phyloP scores from a whole-genome alignment of 2,329 filamentous ascomycete species.

The Lachnellula cervina region DNA sequence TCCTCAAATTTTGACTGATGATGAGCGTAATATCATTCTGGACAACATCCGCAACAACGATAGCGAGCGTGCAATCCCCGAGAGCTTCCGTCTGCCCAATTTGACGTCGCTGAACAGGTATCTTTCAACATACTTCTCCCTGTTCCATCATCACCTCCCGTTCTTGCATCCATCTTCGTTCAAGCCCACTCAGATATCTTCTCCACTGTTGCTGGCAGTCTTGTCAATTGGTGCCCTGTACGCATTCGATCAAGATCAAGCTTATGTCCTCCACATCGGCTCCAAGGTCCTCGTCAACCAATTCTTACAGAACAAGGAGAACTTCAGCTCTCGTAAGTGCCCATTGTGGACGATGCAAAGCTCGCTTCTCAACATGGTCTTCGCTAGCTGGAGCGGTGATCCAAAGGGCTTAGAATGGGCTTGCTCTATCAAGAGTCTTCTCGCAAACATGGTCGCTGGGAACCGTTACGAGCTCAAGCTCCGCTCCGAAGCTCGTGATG shows the following conservation, averaged over 20 bases:
- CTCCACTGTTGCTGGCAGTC: slow-evolving; percentile 80
- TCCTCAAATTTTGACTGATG: slow-evolving; percentile 77
- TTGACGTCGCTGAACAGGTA: slow-evolving; percentile 82
- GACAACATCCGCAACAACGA: slow-evolving; percentile 82
- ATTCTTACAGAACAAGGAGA: slow-evolving; percentile 96
- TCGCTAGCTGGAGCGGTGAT: slow-evolving; percentile 98
- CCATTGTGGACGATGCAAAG: slow-evolving; percentile 98
- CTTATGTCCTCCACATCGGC: slow-evolving; percentile 94
- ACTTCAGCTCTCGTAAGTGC: slow-evolving; percentile 96
- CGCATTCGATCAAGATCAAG: slow-evolving; percentile 94
- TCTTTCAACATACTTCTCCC: slow-evolving; percentile 89
- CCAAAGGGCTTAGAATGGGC: slow-evolving; percentile 97
- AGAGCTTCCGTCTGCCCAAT: slow-evolving; percentile 83
- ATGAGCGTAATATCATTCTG: slow-evolving; percentile 78
- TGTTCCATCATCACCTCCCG: slow-evolving; percentile 95
- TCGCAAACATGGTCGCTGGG: slow-evolving; percentile 97
- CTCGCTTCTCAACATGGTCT: slow-evolving; percentile 95
- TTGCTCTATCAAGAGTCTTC: slow-evolving; percentile 95
- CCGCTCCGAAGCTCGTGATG: slow-evolving; percentile 80
- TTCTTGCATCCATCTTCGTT: slow-evolving; percentile 94
- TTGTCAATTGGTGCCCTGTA: slow-evolving; percentile 94
- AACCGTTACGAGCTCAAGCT: slow-evolving; percentile 96
- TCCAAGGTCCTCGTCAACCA: slow-evolving; percentile 97
- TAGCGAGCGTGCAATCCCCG: slow-evolving; percentile 74
- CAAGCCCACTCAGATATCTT: slow-evolving; percentile 70